phyloP scores from a whole-genome alignment of 306 rosid genomes.

The Glycine latifolia region DNA sequence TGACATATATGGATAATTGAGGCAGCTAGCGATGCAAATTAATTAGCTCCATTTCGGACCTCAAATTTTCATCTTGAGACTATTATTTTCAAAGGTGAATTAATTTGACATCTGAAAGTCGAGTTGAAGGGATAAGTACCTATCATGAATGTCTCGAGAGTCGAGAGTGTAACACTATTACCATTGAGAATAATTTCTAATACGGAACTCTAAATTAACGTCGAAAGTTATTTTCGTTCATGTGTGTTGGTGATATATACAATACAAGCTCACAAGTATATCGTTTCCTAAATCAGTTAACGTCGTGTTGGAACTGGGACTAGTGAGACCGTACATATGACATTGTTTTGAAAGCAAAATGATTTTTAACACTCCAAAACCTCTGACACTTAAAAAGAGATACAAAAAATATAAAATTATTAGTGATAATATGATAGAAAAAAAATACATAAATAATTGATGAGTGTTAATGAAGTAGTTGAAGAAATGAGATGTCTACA shows the following conservation, averaged over 20 bases:
- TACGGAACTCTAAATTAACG: not conserved
- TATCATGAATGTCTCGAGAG: conserved; percentile 11
- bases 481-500: too few relatives aligned
- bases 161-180: conserved; percentile 10
- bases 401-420: too few relatives aligned
- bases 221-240: not conserved
- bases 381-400: too few relatives aligned
- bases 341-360: too few relatives aligned
- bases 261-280: not conserved
- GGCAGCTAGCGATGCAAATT: not conserved
- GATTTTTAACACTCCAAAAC: too few relatives aligned
- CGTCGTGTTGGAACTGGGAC: not conserved
- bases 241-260: not conserved
- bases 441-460: too few relatives aligned
- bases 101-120: not conserved
- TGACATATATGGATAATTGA: not conserved
- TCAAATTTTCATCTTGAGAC: not conserved
- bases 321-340: too few relatives aligned
- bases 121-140: not conserved
- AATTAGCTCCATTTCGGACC: not conserved
- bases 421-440: too few relatives aligned
- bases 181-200: not conserved
- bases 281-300: not conserved
- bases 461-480: too few relatives aligned
- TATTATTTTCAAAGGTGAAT: not conserved